Evolutionary conservation across 371 early-diverging fungal genomes (phyloP).

Genomic region (Vairimorpha necatrix): DNA sequence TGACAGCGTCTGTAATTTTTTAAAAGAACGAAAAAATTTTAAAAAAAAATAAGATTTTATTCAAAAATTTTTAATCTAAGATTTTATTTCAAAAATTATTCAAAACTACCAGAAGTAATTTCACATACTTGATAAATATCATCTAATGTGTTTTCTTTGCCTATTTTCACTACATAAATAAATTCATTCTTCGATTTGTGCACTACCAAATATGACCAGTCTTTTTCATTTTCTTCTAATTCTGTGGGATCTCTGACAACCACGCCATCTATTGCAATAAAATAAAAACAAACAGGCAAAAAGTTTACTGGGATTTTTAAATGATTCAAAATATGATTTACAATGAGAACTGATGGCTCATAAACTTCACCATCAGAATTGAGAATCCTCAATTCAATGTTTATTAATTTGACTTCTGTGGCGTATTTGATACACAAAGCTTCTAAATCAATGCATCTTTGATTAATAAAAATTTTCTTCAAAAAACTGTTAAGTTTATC

Average conservation of each 20-base stretch:
- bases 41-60: neutral
- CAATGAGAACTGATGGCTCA: conserved; percentile 1
- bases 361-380: conserved; percentile 17
- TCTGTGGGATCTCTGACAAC: conserved; percentile 34
- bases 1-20: no score
- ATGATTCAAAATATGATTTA: conserved; percentile 14
- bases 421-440: conserved; percentile 17
- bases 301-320: conserved; percentile 29
- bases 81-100: no score
- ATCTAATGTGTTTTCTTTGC: conserved; percentile 7
- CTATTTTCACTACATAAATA: conserved; percentile 30
- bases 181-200: conserved; percentile 21
- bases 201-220: conserved; percentile 18
- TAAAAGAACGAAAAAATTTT: no score
- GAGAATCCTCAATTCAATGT: conserved; percentile 25
- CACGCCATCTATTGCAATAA: neutral
- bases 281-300: conserved; percentile 30
- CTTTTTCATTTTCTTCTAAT: conserved; percentile 14
- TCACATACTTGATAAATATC: conserved; percentile 2
- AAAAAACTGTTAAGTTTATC: conserved; percentile 21
- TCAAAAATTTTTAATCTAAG: no score
- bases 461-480: conserved; percentile 27
- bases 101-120: neutral
- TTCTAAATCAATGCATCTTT: conserved; percentile 34
- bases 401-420: conserved; percentile 1